Evolutionary conservation across 208 protist genomes (phyloP).

Genomic region (Wallacemonas sp.): DNA sequence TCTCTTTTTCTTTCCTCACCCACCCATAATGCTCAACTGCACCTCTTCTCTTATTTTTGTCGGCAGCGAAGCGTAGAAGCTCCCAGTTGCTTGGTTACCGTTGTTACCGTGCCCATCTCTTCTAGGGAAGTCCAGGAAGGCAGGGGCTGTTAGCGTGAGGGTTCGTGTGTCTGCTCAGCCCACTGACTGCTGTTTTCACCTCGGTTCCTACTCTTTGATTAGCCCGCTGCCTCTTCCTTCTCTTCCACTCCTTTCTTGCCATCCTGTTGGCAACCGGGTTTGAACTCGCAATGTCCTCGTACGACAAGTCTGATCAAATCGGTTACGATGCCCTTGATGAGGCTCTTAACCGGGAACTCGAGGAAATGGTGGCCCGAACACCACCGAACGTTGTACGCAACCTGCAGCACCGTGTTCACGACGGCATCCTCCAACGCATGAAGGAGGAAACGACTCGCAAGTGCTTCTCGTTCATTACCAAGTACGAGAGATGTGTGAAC

Average conservation of each 20-base stretch:
- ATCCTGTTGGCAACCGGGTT: neutral
- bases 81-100: no score
- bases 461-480: slow-evolving; percentile 75
- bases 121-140: no score
- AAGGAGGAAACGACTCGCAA: slow-evolving; percentile 83
- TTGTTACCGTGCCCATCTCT: no score
- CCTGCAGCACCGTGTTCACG: slow-evolving; percentile 83
- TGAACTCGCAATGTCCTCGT: slow-evolving; percentile 77
- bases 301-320: slow-evolving; percentile 82
- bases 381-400: slow-evolving; percentile 60
- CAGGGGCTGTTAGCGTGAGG: no score
- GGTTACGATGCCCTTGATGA: slow-evolving; percentile 81
- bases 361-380: slow-evolving; percentile 66
- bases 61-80: no score
- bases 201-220: no score
- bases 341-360: slow-evolving; percentile 72
- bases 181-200: no score
- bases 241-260: neutral
- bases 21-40: no score
- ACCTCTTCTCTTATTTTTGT: no score
- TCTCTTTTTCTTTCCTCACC: no score
- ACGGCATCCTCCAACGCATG: slow-evolving; percentile 83
- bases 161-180: no score
- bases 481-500: slow-evolving; percentile 79
- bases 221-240: neutral